Percentiles rank a stretch among this genome's conserved stretches.
phyloP scores from a whole-genome alignment of 2,329 filamentous ascomycete genomes.

The Parasarocladium wereldwijsianum region DNA sequence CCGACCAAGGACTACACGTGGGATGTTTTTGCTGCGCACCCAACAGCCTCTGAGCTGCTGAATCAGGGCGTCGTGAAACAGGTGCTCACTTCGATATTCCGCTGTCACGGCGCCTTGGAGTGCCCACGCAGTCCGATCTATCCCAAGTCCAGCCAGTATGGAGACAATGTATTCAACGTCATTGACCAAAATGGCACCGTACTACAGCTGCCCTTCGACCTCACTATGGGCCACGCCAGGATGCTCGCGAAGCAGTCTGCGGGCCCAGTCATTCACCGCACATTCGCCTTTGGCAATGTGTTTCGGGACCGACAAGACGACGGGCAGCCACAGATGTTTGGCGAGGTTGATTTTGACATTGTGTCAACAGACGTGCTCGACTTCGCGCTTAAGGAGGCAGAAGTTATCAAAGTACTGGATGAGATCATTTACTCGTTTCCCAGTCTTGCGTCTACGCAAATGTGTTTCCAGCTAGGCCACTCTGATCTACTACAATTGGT shows the following conservation, averaged over 20 bases:
- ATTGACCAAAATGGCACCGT: conserved; percentile 76
- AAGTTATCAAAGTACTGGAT: conserved; percentile 86
- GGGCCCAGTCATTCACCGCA: conserved; percentile 53
- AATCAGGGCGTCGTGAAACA: conserved; percentile 62
- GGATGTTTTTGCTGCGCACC: conserved; percentile 49
- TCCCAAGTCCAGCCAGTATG: conserved; percentile 68
- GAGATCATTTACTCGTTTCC: conserved; percentile 77
- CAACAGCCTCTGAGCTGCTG: conserved; percentile 46
- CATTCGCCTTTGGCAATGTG: conserved; percentile 77
- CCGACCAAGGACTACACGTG: conserved; percentile 70
- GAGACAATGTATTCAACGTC: conserved; percentile 58
- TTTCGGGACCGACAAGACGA: conserved; percentile 68
- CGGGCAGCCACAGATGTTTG: conserved; percentile 67
- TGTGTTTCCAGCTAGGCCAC: conserved; percentile 88
- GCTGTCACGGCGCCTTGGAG: conserved; percentile 79
- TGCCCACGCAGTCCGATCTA: conserved; percentile 61
- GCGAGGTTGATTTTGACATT: conserved; percentile 93
- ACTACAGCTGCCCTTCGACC: conserved; percentile 84
- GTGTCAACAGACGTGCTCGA: conserved; percentile 72
- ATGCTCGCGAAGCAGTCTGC: conserved; percentile 57
- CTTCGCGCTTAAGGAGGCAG: conserved; percentile 78
- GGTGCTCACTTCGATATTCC: conserved; percentile 63
- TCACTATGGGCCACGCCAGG: conserved; percentile 79
- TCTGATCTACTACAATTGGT: conserved; percentile 73
- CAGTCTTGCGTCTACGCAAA: conserved; percentile 50